Base-by-base conservation (phyloP, 495 filamentous ascomycete genomes). In the Xylaria cubensis region DNA sequence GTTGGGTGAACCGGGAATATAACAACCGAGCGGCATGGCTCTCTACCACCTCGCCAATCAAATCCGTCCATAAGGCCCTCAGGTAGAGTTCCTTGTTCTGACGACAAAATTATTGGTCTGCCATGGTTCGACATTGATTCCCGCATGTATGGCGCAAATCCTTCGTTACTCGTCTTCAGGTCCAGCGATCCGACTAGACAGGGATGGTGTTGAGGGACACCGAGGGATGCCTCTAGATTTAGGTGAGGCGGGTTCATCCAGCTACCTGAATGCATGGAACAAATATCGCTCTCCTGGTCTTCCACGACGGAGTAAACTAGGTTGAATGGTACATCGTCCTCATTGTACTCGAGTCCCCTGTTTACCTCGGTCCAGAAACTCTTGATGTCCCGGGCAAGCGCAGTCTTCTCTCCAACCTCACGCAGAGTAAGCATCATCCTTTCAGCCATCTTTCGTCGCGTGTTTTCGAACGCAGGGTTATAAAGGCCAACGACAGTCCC, bases 1-100 rank as follows among this genome's bases (percentile, higher is more conserved):
- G 90, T 92, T 1, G 90, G 88, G 73, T 91, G 89, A 41, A 93
- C 88, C 0, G 91, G 90, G 75, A 91, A 92, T 26, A 92, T 84
- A 26, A 93, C 90, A 41, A 89, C 87, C 3, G 90, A 87, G n/a
- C 82, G 82, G 73, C 88, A 90, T 0, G 86, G 84, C 69, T 92
- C 90, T 2, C 88, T 87, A 69, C 89, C 91, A 1, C 91, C 91
- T 66, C 88, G 84, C 86, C 87, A 90, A 42, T 89, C 79, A 32
- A 93, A 78, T 0, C 88, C 90, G 46, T 89, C 79, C 69, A 93
- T 80, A 39, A 92, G 78, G n/a, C 83, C 80, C 4, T 77, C 69
- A 12, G 90, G 88, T 21, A 92, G 80, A 39, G 87, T 90, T 41
- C 87, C 88, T 21, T 88, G 85, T 19, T 87, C 82, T 9, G 84